Base-by-base conservation (phyloP, 2,329 filamentous ascomycete genomes). In the Xylaria sp. region DNA sequence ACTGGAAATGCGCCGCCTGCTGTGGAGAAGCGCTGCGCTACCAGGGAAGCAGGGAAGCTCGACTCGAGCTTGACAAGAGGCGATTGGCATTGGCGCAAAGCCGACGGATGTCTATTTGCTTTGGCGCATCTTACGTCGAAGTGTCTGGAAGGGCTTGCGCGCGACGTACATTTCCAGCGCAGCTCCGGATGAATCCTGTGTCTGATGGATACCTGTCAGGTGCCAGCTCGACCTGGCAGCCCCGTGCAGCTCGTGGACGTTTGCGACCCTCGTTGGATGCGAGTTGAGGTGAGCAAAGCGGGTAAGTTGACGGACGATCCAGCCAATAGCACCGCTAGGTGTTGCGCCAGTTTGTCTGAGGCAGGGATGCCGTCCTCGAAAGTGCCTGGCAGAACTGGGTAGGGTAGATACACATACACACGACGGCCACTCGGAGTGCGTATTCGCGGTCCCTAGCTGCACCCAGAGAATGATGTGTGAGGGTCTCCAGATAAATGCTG, bases 281-380 rank as follows among this genome's bases (percentile, higher is more conserved):
- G 63, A 69, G 65, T 64, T 66, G 61, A 66, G 64, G 60, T 67
- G 63, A 68, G 61, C 62, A 63, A 63, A 64, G 66, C 63, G 63
- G 66, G 63, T 57, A 60, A 57, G 53, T 64, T 57, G 59, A 65
- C 56, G 60, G 56, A 52, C 61, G 60, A 64, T 64, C 63, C 54
- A 60, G 57, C 66, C 66, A 69, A 67, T 67, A 39, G 54, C 43
- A 46, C 45, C 38, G 48, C 48, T 48, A 44, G 50, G 56, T 57
- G 49, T 56, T 68, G 66, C 65, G 65, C 66, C 65, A 63, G 60
- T 61, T 65, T 65, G 65, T 62, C 60, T 61, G 40, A 51, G 56
- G 56, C 65, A 68, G 64, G 66, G 65, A 60, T 67, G 21, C 34
- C 40, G 54, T 50, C 54, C 56, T 64, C 57, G 46, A 60, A 53